phyloP scores from a whole-genome alignment of 768 basidiomycete species.

The Rhizopogon sp. region DNA sequence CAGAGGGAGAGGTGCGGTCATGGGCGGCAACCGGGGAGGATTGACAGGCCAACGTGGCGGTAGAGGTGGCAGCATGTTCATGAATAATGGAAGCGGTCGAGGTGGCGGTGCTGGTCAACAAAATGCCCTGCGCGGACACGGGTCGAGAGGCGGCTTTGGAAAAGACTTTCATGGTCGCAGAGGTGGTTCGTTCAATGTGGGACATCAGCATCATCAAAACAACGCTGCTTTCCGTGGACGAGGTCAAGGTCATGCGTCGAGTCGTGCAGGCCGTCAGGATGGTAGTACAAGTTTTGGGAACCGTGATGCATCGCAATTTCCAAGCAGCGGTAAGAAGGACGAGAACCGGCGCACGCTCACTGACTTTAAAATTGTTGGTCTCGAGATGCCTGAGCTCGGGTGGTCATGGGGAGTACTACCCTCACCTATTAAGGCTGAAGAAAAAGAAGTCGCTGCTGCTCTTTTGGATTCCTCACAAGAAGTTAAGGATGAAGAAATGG shows the following conservation, averaged over 20 bases:
- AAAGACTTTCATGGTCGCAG: slow-evolving; percentile 64
- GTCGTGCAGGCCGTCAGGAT: slow-evolving; percentile 37
- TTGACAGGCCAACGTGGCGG: slow-evolving; percentile 36
- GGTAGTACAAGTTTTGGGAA: slow-evolving; percentile 31
- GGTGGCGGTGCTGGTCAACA: slow-evolving; percentile 38
- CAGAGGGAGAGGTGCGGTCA: slow-evolving; percentile 45
- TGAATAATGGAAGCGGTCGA: slow-evolving; percentile 34
- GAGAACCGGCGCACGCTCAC: slow-evolving; percentile 90
- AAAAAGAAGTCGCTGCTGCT: slow-evolving; percentile 29
- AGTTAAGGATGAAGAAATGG: slow-evolving; percentile 28
- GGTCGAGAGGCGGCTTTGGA: slow-evolving; percentile 62
- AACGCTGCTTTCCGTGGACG: slow-evolving; percentile 53
- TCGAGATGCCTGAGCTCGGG: slow-evolving; percentile 74
- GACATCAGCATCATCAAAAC: slow-evolving; percentile 33
- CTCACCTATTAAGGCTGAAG: slow-evolving; percentile 28
- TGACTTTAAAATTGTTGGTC: slow-evolving; percentile 94
- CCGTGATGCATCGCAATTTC: slow-evolving; percentile 46
- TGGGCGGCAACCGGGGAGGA: slow-evolving; percentile 40
- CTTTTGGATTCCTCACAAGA: slow-evolving; percentile 27
- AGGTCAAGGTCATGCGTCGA: slow-evolving; percentile 47
- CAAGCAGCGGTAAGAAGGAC: slow-evolving; percentile 69
- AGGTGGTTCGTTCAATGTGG: slow-evolving; percentile 53
- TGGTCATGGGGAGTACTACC: slow-evolving; percentile 85
- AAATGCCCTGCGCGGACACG: slow-evolving; percentile 54
- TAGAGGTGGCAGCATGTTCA: slow-evolving; percentile 31